phyloP scores from a whole-genome alignment of 2,329 filamentous ascomycete species.

The Berkeleyomyces basicola region DNA sequence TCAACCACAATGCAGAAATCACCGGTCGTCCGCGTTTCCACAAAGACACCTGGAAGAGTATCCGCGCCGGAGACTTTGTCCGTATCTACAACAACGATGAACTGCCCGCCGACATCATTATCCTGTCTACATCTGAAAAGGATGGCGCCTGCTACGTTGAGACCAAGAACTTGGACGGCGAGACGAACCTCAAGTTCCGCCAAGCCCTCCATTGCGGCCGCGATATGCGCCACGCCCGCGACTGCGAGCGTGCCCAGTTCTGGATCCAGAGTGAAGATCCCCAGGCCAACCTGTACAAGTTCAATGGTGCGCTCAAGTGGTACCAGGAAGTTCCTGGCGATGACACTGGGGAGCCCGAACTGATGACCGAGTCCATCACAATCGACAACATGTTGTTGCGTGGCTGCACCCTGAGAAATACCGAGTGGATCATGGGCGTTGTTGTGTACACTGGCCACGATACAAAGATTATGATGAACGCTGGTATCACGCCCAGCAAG shows the following conservation, averaged over 20 bases:
- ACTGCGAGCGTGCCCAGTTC: slow-evolving; percentile 84
- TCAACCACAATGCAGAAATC: slow-evolving; percentile 52
- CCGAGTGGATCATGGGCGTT: slow-evolving; percentile 85
- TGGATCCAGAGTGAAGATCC: slow-evolving; percentile 77
- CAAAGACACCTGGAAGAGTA: slow-evolving; percentile 84
- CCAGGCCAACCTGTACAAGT: slow-evolving; percentile 88
- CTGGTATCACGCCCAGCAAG: slow-evolving; percentile 88
- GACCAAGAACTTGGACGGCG: slow-evolving; percentile 94
- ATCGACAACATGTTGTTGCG: slow-evolving; percentile 93
- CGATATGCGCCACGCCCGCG: slow-evolving; percentile 67
- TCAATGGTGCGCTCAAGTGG: slow-evolving; percentile 83
- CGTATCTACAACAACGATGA: slow-evolving; percentile 94
- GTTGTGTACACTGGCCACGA: slow-evolving; percentile 86
- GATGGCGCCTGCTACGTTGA: slow-evolving; percentile 96
- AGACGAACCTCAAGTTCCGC: slow-evolving; percentile 93
- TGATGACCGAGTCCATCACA: slow-evolving; percentile 81
- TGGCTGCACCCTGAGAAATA: slow-evolving; percentile 87
- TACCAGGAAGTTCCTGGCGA: slow-evolving; percentile 51
- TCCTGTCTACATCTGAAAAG: slow-evolving; percentile 80
- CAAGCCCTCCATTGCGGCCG: slow-evolving; percentile 77
- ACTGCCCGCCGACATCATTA: slow-evolving; percentile 81
- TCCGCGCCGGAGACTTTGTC: slow-evolving; percentile 90
- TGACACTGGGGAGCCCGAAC: slow-evolving; percentile 42
- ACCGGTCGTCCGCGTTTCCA: slow-evolving; percentile 71
- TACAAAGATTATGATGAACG: slow-evolving; percentile 99